Percentiles rank a stretch among this genome's conserved stretches.
These are phyloP conservation scores for Candida hungchunana DNA, from an alignment of 805 yeast genomes.

Conservation along the genomic window DNA sequence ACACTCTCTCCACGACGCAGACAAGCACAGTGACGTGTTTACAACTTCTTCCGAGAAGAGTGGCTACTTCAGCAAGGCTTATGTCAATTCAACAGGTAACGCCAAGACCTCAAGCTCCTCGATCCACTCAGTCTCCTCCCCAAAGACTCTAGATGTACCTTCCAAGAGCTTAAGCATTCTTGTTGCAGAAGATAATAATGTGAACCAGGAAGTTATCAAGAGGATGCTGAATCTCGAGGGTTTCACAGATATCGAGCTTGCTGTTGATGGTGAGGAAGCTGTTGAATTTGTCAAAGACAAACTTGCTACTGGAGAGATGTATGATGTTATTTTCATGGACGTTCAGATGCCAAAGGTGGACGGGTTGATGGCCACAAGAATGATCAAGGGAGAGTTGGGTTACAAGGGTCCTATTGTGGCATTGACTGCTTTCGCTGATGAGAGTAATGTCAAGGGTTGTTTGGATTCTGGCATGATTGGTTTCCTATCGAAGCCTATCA, in stretches of 20 bases:
- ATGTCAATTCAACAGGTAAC: slow-evolving; percentile 37
- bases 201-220: slow-evolving; percentile 89
- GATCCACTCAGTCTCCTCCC: slow-evolving; percentile 5
- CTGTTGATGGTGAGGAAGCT: slow-evolving; percentile 91
- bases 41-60: slow-evolving; percentile 13
- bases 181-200: slow-evolving; percentile 92
- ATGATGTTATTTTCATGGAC: slow-evolving; percentile 88
- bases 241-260: slow-evolving; percentile 62
- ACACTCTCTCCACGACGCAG: neutral
- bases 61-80: slow-evolving; percentile 14
- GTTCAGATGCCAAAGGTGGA: slow-evolving; percentile 96
- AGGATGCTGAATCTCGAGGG: slow-evolving; percentile 89
- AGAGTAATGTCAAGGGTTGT: slow-evolving; percentile 82
- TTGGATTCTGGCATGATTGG: slow-evolving; percentile 90
- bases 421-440: slow-evolving; percentile 92
- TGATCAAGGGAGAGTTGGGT: slow-evolving; percentile 64
- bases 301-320: slow-evolving; percentile 32
- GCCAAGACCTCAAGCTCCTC: slow-evolving; percentile 25
- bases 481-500: slow-evolving; percentile 83
- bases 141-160: slow-evolving; percentile 9
- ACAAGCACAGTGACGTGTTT: slow-evolving; percentile 4
- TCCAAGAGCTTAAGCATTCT: slow-evolving; percentile 43
- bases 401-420: slow-evolving; percentile 82
- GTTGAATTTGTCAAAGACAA: slow-evolving; percentile 50
- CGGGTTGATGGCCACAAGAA: slow-evolving; percentile 78